These are phyloP conservation scores for Fusarium chaquense DNA, from an alignment of 2,329 filamentous ascomycete genomes.

Conservation along the genomic window DNA sequence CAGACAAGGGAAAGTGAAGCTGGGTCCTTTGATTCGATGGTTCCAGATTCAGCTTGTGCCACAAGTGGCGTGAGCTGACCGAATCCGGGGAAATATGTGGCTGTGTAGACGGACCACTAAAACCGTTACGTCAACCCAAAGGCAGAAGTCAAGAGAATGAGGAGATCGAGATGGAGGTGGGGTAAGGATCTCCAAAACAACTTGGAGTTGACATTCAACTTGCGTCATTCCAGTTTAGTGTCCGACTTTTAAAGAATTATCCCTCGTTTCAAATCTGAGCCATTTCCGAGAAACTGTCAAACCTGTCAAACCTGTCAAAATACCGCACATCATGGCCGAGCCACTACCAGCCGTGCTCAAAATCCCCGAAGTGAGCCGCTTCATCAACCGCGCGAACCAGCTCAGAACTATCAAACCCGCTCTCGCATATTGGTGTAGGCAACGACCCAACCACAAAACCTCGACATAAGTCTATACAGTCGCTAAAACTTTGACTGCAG, in stretches of 20 bases:
- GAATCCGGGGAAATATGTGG: constrained; percentile 35
- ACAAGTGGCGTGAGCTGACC: constrained; percentile 40
- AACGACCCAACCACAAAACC: background rate
- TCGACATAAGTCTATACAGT: background rate
- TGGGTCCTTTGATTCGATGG: constrained; percentile 34
- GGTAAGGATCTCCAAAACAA: constrained; percentile 33
- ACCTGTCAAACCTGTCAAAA: background rate
- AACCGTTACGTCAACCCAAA: constrained; percentile 35
- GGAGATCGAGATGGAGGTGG: constrained; percentile 29
- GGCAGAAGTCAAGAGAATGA: constrained; percentile 20
- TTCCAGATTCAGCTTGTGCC: constrained; percentile 41
- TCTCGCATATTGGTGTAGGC: constrained; percentile 93
- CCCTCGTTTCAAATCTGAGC: background rate
- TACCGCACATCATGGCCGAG: constrained; percentile 70
- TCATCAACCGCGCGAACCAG: constrained; percentile 85
- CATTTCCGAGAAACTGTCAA: background rate
- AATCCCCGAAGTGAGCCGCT: constrained; percentile 84
- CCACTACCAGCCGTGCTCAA: constrained; percentile 67
- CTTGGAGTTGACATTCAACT: constrained; percentile 18
- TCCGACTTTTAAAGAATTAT: background rate
- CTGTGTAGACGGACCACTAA: constrained; percentile 17
- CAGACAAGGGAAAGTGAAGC: constrained; percentile 35
- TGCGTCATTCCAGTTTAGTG: constrained; percentile 29
- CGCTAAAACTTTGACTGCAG: constrained; percentile 58
- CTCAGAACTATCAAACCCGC: constrained; percentile 87